phyloP scores from a whole-genome alignment of 352 stramenopile genomes.

The Pilasporangium apinafurcum region DNA sequence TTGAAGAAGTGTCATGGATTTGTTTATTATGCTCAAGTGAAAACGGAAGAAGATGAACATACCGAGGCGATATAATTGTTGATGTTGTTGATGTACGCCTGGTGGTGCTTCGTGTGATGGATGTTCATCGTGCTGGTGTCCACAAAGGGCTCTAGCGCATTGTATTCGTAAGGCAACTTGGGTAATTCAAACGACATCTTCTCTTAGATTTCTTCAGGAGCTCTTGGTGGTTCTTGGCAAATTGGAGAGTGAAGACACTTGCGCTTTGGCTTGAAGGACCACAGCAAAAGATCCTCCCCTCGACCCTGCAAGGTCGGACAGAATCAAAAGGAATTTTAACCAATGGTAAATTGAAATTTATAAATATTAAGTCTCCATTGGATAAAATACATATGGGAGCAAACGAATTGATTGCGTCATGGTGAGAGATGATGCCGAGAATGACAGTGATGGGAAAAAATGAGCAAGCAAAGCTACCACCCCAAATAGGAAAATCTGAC shows the following conservation, averaged over 20 bases:
- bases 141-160: constrained; percentile 85
- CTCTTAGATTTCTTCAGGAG: background rate
- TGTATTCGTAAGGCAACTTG: constrained; percentile 82
- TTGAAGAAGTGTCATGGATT: no score
- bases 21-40: no score
- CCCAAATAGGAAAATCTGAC: no score
- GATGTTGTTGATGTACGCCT: constrained; percentile 88
- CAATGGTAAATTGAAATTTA: background rate
- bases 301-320: constrained; percentile 4
- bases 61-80: constrained; percentile 81
- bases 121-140: constrained; percentile 88
- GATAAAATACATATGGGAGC: no score
- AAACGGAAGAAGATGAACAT: no score
- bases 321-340: background rate
- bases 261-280: constrained; percentile 2
- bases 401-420: no score
- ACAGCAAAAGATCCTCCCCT: background rate
- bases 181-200: constrained; percentile 77
- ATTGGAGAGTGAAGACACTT: constrained; percentile 24
- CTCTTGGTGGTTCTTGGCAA: constrained; percentile 19
- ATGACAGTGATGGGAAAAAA: background rate
- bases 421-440: background rate
- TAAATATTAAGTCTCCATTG: background rate
- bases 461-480: no score
- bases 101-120: constrained; percentile 91